These are phyloP conservation scores for Pulveroboletus sp. DNA, from an alignment of 768 basidiomycete species.

Conservation along the genomic window DNA sequence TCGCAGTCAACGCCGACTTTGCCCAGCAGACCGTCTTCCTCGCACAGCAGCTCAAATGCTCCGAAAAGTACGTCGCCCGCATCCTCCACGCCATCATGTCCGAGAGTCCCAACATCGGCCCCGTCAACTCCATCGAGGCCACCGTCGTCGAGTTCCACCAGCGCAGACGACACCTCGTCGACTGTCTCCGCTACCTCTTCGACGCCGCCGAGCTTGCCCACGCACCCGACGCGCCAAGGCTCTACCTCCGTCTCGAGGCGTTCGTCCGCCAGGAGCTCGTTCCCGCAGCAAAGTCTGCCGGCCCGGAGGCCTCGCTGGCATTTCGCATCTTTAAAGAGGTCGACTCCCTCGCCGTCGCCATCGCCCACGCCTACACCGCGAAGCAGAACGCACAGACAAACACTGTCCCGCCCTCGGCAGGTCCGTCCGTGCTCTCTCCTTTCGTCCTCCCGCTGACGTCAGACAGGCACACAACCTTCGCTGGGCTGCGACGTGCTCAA, in stretches of 20 bases:
- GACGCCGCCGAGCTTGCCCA: conserved; percentile 53
- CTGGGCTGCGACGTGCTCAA: conserved; percentile 66
- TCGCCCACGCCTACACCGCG: conserved; percentile 52
- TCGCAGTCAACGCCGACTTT: conserved; percentile 76
- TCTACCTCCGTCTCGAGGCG: conserved; percentile 47
- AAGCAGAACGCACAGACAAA: conserved; percentile 57
- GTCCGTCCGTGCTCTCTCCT: conserved; percentile 29
- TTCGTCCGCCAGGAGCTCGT: conserved; percentile 59
- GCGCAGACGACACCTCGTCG: conserved; percentile 64
- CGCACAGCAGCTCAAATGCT: conserved; percentile 74
- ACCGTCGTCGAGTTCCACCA: conserved; percentile 66
- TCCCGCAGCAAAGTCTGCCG: conserved; percentile 30
- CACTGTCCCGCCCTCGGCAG: conserved; percentile 55
- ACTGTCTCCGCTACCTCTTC: conserved; percentile 66
- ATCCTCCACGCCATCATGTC: conserved; percentile 63
- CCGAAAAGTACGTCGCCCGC: conserved; percentile 74
- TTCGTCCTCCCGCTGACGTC: conserved; percentile 2
- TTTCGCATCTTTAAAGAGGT: conserved; percentile 60
- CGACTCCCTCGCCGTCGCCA: conserved; percentile 50
- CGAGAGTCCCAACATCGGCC: conserved; percentile 58
- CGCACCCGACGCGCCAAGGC: conserved; percentile 39
- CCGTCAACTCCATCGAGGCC: conserved; percentile 57
- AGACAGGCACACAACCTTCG: conserved; percentile 38
- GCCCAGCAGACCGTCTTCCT: conserved; percentile 73
- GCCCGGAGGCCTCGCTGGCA: conserved; percentile 44